Conservation (phyloP, 139 green algal genomes). For the Eudorina sp. region DNA sequence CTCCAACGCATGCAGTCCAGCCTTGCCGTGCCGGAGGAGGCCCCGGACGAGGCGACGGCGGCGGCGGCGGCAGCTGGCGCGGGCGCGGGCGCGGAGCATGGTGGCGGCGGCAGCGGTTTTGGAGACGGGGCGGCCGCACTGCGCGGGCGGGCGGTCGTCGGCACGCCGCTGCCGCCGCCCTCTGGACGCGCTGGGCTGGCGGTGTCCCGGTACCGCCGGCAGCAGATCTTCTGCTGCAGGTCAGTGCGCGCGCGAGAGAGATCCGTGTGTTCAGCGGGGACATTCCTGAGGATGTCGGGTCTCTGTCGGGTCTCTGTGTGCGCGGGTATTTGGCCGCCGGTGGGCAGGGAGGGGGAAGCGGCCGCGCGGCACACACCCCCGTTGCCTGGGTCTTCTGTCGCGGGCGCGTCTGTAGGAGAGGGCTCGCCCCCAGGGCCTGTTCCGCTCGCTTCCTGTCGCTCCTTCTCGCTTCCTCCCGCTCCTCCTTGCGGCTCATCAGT, state of each 20-base stretch:
- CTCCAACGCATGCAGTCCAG: slow-evolving; percentile 26
- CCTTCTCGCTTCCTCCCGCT: too few relatives aligned
- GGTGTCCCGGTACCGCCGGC: background rate
- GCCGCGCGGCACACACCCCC: too few relatives aligned
- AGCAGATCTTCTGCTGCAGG: slow-evolving; percentile 14
- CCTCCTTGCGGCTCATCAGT: background rate
- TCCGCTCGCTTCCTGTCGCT: background rate
- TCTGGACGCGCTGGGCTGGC: background rate
- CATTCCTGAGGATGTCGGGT: too few relatives aligned
- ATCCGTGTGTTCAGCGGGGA: too few relatives aligned
- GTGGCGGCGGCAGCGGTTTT: background rate
- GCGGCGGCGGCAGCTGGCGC: background rate
- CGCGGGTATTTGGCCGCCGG: too few relatives aligned
- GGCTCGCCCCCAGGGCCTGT: too few relatives aligned
- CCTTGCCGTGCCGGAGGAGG: background rate
- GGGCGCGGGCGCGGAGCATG: too few relatives aligned
- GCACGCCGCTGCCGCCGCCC: background rate
- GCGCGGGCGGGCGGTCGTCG: background rate
- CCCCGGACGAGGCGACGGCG: background rate
- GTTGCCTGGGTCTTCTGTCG: background rate
- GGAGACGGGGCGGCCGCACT: background rate
- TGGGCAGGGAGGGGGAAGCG: background rate
- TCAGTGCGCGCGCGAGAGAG: background rate
- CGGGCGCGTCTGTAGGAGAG: background rate
- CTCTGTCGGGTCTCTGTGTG: too few relatives aligned